Percentiles rank a stretch among this genome's conserved stretches.
phyloP scores from a whole-genome alignment of 805 yeast species.

The Wickerhamiella parazyma region DNA sequence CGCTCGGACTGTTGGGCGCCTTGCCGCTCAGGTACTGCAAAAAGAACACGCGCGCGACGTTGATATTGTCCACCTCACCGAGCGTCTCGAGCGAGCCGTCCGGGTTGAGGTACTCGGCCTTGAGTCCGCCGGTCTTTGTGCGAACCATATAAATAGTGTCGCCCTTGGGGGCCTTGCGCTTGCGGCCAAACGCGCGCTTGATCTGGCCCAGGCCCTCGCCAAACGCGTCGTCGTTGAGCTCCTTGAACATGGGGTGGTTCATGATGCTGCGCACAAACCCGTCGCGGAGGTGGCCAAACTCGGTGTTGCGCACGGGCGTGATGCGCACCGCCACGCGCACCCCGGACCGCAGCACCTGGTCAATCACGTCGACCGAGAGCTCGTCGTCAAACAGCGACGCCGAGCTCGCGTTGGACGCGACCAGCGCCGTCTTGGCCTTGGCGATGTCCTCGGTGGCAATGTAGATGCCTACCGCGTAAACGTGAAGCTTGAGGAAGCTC shows the following conservation, averaged over 20 bases:
- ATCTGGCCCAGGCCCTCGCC: slow-evolving; percentile 56
- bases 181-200: slow-evolving; percentile 44
- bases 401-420: slow-evolving; percentile 10
- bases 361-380: slow-evolving; percentile 40
- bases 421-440: slow-evolving; percentile 18
- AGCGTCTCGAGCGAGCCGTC: slow-evolving; percentile 26
- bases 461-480: slow-evolving; percentile 78
- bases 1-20: slow-evolving; percentile 48
- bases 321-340: slow-evolving; percentile 59
- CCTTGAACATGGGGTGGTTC: slow-evolving; percentile 48
- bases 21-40: slow-evolving; percentile 62
- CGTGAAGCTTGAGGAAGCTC: slow-evolving; percentile 68
- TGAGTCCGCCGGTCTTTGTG: slow-evolving; percentile 34
- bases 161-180: slow-evolving; percentile 64
- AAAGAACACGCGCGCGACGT: slow-evolving; percentile 53
- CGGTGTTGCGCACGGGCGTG: slow-evolving; percentile 81
- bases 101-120: slow-evolving; percentile 30
- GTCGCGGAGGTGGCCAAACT: slow-evolving; percentile 76
- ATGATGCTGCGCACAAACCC: slow-evolving; percentile 73
- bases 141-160: slow-evolving; percentile 51
- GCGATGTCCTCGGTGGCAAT: slow-evolving; percentile 43
- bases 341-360: slow-evolving; percentile 42
- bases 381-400: slow-evolving; percentile 29
- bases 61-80: slow-evolving; percentile 51
- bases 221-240: slow-evolving; percentile 32